Evolutionary conservation across 2,329 filamentous ascomycete genomes (phyloP).

Genomic region (Fusarium tuaranense): DNA sequence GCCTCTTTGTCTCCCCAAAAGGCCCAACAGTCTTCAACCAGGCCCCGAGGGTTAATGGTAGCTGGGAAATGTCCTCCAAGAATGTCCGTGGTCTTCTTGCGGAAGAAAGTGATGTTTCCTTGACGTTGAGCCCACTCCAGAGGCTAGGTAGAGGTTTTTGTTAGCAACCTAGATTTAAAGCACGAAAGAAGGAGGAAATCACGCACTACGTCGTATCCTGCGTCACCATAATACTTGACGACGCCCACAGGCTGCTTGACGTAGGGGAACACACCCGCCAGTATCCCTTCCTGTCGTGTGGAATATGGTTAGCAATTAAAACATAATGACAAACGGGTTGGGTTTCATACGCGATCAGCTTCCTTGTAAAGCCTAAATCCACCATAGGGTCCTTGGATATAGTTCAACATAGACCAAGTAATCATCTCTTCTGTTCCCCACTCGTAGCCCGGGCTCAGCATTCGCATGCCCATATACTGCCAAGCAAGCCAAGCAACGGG

Average conservation of each 20-base stretch:
- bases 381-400: slow-evolving; percentile 24
- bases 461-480: slow-evolving; percentile 22
- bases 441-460: slow-evolving; percentile 11
- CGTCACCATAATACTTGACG: background rate
- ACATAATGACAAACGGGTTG: background rate
- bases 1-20: slow-evolving; percentile 4
- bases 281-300: background rate
- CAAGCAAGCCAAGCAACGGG: slow-evolving; percentile 19
- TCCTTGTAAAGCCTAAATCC: slow-evolving; percentile 15
- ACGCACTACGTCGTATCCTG: background rate
- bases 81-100: background rate
- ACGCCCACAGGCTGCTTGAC: background rate
- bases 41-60: background rate
- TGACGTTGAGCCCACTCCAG: slow-evolving; percentile 9
- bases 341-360: background rate
- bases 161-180: background rate
- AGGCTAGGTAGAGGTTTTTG: background rate
- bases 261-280: background rate
- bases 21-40: slow-evolving; percentile 5
- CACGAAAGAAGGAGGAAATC: background rate
- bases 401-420: slow-evolving; percentile 24
- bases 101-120: slow-evolving; percentile 1
- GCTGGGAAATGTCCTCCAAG: slow-evolving; percentile 13
- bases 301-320: background rate
- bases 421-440: slow-evolving; percentile 21